Percentiles rank a stretch among this genome's conserved stretches.
These are phyloP conservation scores for Fusarium sambucinum DNA, from an alignment of 2,329 filamentous ascomycete genomes.

Conservation along the genomic window DNA sequence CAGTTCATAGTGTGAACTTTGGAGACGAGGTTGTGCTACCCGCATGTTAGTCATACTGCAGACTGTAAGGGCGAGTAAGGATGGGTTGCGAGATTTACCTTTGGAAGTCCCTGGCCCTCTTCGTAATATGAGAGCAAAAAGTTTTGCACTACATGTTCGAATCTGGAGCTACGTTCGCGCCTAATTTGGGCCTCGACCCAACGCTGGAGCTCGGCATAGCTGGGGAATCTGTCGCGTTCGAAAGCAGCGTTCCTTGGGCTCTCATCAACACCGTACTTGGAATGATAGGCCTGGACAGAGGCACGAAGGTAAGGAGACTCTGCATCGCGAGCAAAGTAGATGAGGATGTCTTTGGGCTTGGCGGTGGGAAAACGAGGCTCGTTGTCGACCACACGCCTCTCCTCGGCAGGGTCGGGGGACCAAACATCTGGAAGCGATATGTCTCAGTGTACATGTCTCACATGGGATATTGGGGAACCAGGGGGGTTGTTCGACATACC, in stretches of 20 bases:
- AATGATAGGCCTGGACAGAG: constrained; percentile 55
- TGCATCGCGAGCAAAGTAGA: constrained; percentile 53
- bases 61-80: constrained; percentile 1
- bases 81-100: constrained; percentile 50
- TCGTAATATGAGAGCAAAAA: constrained; percentile 55
- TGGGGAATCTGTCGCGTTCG: constrained; percentile 54
- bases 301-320: constrained; percentile 56
- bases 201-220: constrained; percentile 50
- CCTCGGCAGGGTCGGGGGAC: constrained; percentile 52
- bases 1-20: constrained; percentile 62
- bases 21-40: constrained; percentile 57
- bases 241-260: constrained; percentile 54
- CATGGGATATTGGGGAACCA: constrained; percentile 23
- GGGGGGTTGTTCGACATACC: constrained; percentile 51
- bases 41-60: constrained; percentile 33
- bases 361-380: constrained; percentile 55
- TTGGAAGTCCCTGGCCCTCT: constrained; percentile 54
- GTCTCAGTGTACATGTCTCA: constrained; percentile 48
- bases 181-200: constrained; percentile 57
- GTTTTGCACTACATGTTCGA: constrained; percentile 52
- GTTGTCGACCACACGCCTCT: constrained; percentile 51
- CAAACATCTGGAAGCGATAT: constrained; percentile 53
- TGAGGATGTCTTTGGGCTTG: constrained; percentile 53
- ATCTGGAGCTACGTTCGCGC: constrained; percentile 50
- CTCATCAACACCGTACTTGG: constrained; percentile 50